Evolutionary conservation across 2,329 filamentous ascomycete genomes (phyloP).

Genomic region (Verticillium tricorpus): DNA sequence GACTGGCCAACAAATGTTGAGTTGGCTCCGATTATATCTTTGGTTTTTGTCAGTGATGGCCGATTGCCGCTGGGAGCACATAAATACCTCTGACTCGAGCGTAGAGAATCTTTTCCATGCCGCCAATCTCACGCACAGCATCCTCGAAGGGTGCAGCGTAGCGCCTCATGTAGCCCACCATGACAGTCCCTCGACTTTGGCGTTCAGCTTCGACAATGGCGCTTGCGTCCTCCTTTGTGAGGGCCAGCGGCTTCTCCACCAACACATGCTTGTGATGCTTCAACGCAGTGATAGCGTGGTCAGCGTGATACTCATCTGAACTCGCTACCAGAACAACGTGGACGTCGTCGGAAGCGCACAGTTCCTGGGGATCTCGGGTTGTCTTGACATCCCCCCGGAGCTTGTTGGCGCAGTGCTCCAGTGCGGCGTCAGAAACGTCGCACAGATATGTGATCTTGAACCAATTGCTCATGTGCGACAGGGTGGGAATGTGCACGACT

Average conservation of each 20-base stretch:
- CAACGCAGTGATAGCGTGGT: conserved; percentile 41
- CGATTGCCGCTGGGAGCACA: not conserved
- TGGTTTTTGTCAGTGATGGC: not conserved
- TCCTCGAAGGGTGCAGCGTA: conserved; percentile 45
- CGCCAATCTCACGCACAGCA: conserved; percentile 42
- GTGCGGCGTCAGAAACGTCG: conserved; percentile 1
- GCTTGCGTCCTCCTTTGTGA: conserved; percentile 36
- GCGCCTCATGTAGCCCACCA: conserved; percentile 54
- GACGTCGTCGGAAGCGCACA: conserved; percentile 31
- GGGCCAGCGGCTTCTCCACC: conserved; percentile 50
- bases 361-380: conserved; percentile 27
- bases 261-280: conserved; percentile 47
- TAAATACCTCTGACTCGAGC: conserved; percentile 31
- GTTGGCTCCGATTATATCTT: conserved; percentile 18
- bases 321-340: conserved; percentile 47
- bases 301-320: conserved; percentile 46
- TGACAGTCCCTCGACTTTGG: conserved; percentile 33
- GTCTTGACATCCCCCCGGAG: conserved; percentile 19
- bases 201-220: conserved; percentile 42
- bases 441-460: conserved; percentile 3
- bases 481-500: conserved; percentile 5
- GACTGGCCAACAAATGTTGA: conserved; percentile 1
- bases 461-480: not conserved
- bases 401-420: conserved; percentile 15
- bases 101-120: conserved; percentile 43